Base-by-base conservation (phyloP, 495 filamentous ascomycete genomes). In the Penicillium dipodomyicola region DNA sequence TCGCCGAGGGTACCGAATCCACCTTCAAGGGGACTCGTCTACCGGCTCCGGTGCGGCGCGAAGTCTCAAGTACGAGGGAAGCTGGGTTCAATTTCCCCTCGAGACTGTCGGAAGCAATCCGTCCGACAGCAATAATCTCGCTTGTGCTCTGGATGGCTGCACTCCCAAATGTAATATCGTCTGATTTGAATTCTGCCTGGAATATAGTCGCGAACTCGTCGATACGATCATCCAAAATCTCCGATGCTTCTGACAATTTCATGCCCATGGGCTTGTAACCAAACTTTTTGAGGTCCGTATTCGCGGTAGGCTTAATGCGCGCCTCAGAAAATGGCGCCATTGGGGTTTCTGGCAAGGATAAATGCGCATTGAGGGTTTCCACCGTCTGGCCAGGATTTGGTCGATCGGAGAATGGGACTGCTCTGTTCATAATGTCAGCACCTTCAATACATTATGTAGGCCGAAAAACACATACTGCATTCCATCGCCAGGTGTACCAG, bases 171-270 rank as follows among this genome's bases (percentile, higher is more conserved):
- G 83, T 85, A n/a, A 84, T 76, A 46, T 94, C 88, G 11, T 91
- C 86, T 14, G 96, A 80, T 17, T 83, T 75, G 69, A 94, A 81
- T 63, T 91, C 79, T 23, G 83, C 82, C 74, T 88, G 83, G n/a
- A 96, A 80, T 3, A 89, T 67, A 4, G 67, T 66, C 59, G 82
- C 77, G 60, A 97, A 96, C 30, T 90, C 90, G 54, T 98, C 94
- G 70, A 98, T 96, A 42, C 93, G 84, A 68, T 96, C 92, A 67
- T 98, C 94, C 6, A 96, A 78, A 50, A 96, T 88, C 71, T 96
- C 92, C 3, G 92, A 92, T 2, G 90, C 85, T 63, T 96, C 92
- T 5, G 90, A 90, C 12, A 92, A 80, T 60, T 94, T 95, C 91
- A 96, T 96, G 29, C 90, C 88, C 75, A 97, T 87, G 0, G 91